These are phyloP conservation scores for Pythium utonaiense DNA, from an alignment of 352 stramenopile genomes.

Conservation along the genomic window DNA sequence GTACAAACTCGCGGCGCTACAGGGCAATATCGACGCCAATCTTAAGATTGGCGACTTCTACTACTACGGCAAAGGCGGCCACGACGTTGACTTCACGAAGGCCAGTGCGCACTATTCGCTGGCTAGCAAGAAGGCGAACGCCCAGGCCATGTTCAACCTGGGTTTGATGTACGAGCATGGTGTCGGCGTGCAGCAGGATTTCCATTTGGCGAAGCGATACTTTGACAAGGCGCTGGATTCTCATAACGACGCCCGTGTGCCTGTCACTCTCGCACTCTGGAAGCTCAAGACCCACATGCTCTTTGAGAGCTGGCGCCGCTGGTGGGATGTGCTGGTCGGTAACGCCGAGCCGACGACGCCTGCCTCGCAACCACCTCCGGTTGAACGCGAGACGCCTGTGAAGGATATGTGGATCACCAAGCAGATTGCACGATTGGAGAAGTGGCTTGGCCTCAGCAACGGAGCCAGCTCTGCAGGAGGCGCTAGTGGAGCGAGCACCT, in stretches of 20 bases:
- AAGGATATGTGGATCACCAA: slow-evolving; percentile 18
- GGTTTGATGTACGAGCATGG: slow-evolving; percentile 86
- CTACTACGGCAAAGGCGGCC: slow-evolving; percentile 80
- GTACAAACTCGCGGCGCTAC: slow-evolving; percentile 70
- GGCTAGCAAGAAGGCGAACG: slow-evolving; percentile 79
- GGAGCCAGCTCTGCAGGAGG: not conserved
- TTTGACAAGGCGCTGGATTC: slow-evolving; percentile 78
- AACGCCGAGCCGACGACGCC: slow-evolving; percentile 27
- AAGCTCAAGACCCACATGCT: slow-evolving; percentile 67
- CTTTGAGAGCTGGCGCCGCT: slow-evolving; percentile 49
- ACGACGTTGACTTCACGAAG: slow-evolving; percentile 58
- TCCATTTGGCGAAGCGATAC: slow-evolving; percentile 90
- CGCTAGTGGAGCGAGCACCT: not conserved
- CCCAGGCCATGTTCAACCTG: slow-evolving; percentile 92
- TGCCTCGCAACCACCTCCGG: slow-evolving; percentile 2
- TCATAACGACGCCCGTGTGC: slow-evolving; percentile 74
- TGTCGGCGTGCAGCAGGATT: slow-evolving; percentile 81
- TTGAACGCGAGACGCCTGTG: not conserved
- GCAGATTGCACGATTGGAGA: slow-evolving; percentile 19
- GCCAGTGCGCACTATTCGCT: slow-evolving; percentile 85
- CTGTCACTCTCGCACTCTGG: slow-evolving; percentile 79
- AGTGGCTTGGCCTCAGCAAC: slow-evolving; percentile 10
- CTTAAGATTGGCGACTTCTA: slow-evolving; percentile 91
- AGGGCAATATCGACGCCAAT: slow-evolving; percentile 91
- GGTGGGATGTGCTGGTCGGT: slow-evolving; percentile 59